Percentiles rank a stretch among this genome's conserved stretches.
Evolutionary conservation across 441 rosid species (phyloP).

Genomic region (Melastoma candidum): DNA sequence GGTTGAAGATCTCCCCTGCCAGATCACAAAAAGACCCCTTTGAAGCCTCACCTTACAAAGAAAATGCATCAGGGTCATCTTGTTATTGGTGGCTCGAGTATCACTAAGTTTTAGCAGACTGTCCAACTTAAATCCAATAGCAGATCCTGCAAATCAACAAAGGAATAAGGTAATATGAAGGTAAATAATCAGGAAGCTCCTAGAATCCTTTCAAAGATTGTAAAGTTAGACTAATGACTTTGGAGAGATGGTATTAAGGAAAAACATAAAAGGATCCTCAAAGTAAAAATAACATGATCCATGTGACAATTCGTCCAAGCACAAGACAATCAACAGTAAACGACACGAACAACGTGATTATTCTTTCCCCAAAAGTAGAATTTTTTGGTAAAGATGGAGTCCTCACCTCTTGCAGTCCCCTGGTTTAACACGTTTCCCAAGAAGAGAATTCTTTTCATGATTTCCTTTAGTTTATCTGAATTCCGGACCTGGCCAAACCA

Average conservation of each 20-base stretch:
- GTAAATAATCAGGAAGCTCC: conserved; percentile 3
- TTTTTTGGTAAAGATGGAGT: too few species aligned
- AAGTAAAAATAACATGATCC: too few species aligned
- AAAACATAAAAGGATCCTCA: too few species aligned
- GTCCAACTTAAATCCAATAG: conserved; percentile 89
- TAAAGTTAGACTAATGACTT: too few species aligned
- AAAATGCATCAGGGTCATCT: conserved; percentile 98
- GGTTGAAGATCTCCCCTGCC: too few species aligned
- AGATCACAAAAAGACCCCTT: too few species aligned
- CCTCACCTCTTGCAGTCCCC: conserved; percentile 95
- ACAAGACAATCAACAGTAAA: too few species aligned
- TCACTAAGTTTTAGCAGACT: conserved; percentile 96
- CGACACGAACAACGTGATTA: too few species aligned
- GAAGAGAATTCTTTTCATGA: conserved; percentile 88
- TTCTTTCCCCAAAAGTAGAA: too few species aligned
- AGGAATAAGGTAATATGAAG: not conserved
- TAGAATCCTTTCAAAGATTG: not conserved
- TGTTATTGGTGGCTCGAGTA: conserved; percentile 76
- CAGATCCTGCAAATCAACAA: conserved; percentile 56
- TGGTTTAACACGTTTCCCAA: conserved; percentile 92
- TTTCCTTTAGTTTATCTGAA: conserved; percentile 70
- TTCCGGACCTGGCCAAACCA: conserved; percentile 48
- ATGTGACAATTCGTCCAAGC: too few species aligned
- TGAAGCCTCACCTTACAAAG: conserved; percentile 66
- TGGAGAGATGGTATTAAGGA: too few species aligned